Conservation (phyloP, 768 basidiomycete genomes). For the Termitomyces eurrhizus region DNA sequence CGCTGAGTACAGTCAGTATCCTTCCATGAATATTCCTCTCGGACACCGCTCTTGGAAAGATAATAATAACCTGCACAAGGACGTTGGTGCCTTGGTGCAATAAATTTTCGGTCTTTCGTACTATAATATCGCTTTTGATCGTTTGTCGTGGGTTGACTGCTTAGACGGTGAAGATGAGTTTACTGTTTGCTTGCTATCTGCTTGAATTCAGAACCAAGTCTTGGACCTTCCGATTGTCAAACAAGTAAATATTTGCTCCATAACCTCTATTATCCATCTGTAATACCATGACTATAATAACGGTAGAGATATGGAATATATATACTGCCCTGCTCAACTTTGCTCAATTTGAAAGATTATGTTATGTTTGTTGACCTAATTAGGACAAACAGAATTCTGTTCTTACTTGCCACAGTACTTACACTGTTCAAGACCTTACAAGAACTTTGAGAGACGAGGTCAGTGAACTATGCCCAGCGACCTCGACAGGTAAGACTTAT, state of each 20-base stretch:
- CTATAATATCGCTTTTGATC: neutral
- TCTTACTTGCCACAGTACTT: neutral
- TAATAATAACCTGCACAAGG: constrained; percentile 35
- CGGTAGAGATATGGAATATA: constrained; percentile 7
- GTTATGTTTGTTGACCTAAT: constrained; percentile 2
- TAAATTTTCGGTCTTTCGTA: constrained; percentile 11
- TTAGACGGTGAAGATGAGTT: neutral
- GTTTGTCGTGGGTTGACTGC: neutral
- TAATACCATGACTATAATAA: constrained; percentile 14
- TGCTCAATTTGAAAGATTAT: neutral
- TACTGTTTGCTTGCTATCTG: neutral
- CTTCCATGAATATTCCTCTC: constrained; percentile 26
- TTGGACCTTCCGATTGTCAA: neutral
- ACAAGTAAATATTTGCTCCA: neutral
- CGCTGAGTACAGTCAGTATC: constrained; percentile 39
- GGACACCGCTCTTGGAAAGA: constrained; percentile 47
- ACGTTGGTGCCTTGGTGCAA: constrained; percentile 35
- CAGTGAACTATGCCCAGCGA: constrained; percentile 21
- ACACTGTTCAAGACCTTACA: neutral
- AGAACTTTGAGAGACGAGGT: neutral
- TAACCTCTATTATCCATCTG: constrained; percentile 4
- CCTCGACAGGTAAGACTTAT: constrained; percentile 20
- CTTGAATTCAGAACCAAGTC: constrained; percentile 1
- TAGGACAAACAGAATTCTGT: constrained; percentile 9
- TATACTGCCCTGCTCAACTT: neutral